These are phyloP conservation scores for Neurospora sp. DNA, from an alignment of 2,329 filamentous ascomycete genomes.

Conservation along the genomic window DNA sequence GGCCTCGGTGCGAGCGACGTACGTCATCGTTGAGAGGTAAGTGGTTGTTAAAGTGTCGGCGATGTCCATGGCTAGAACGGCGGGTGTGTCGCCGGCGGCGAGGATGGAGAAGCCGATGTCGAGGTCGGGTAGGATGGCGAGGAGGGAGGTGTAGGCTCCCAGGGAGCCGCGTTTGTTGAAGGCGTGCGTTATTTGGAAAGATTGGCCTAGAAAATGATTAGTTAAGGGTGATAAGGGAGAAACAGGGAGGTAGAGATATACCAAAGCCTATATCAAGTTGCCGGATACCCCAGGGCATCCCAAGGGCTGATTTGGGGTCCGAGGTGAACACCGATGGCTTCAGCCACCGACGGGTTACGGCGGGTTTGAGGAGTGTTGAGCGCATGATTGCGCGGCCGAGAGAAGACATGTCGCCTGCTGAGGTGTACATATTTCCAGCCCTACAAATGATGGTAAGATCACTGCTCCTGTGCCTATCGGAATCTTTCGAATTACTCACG, in stretches of 20 bases:
- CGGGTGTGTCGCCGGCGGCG: slow-evolving; percentile 20
- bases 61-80: slow-evolving; percentile 19
- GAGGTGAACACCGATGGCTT: slow-evolving; percentile 23
- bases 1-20: slow-evolving; percentile 20
- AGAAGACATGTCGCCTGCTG: slow-evolving; percentile 20
- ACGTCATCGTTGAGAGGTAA: slow-evolving; percentile 21
- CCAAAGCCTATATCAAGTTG: slow-evolving; percentile 17
- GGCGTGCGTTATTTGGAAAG: slow-evolving; percentile 21
- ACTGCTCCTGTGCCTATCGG: neutral
- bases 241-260: neutral
- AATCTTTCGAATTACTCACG: slow-evolving; percentile 11
- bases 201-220: slow-evolving; percentile 6
- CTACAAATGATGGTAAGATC: slow-evolving; percentile 7
- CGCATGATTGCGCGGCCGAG: slow-evolving; percentile 23
- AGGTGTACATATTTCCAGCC: slow-evolving; percentile 25
- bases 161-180: slow-evolving; percentile 26
- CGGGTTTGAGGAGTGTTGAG: slow-evolving; percentile 21
- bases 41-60: slow-evolving; percentile 22
- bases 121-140: slow-evolving; percentile 25
- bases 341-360: slow-evolving; percentile 25
- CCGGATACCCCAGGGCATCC: slow-evolving; percentile 25
- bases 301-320: slow-evolving; percentile 20
- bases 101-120: slow-evolving; percentile 25
- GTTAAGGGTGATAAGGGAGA: neutral
- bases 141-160: slow-evolving; percentile 22